Base-by-base conservation (phyloP, 2,329 filamentous ascomycete genomes). In the Dactylellina leptospora region DNA sequence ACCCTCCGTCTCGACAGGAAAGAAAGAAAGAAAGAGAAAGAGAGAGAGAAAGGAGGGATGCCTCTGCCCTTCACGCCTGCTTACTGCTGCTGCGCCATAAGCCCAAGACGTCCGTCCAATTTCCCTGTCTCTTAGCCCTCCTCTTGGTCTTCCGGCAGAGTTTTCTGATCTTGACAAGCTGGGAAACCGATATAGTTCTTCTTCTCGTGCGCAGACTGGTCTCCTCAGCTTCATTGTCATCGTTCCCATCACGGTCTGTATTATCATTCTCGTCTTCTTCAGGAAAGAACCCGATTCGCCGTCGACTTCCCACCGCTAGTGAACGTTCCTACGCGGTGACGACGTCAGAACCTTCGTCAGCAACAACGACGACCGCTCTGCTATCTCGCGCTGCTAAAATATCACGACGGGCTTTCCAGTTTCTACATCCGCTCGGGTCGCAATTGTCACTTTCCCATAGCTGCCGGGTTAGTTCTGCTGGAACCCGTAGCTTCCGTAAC, bases 21-120 rank as follows among this genome's bases (percentile, higher is more conserved):
- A n/a, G n/a, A n/a, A n/a, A n/a, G n/a, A n/a, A n/a, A n/a, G n/a
- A n/a, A n/a, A n/a, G n/a, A n/a, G n/a, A n/a, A n/a, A n/a, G n/a
- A n/a, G n/a, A n/a, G n/a, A n/a, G n/a, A n/a, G n/a, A n/a, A n/a
- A n/a, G n/a, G n/a, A 33, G 30, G 6, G 30, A 33, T 33, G 30
- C 30, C 30, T 8, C 38, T 20, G 40, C 38, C 54, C 27, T 18
- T 33, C 33, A 6, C 18, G 11, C 4, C 47, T 23, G 47, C 38
- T 45, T 40, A 42, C n/a, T n/a, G n/a, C 38, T 54, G 59, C 59
- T 63, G 59, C 59, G 59, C 59, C 59, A 54, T 54, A 54, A 63
- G 13, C 36, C 59, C 61, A 55, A 55, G 50, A 45, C 48, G 48
- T 42, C 20, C 36, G 50, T 64, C 56, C 20, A 48, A 60, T 23